Percentiles rank a stretch among this genome's conserved stretches.
Conservation (phyloP, 441 rosid species). For the Erodium moschatum region DNA sequence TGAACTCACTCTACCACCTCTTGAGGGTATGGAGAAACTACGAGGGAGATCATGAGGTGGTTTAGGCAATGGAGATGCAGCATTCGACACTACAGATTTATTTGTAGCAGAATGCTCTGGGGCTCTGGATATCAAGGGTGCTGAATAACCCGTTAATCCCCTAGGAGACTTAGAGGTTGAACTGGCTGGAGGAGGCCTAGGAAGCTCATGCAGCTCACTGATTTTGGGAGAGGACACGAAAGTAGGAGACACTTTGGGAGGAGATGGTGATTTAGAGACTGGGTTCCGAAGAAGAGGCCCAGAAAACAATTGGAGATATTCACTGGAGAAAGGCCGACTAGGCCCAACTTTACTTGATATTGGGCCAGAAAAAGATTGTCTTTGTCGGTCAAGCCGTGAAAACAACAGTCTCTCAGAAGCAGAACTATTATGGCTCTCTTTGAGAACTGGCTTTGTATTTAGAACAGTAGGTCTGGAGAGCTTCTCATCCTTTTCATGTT, state of each 20-base stretch:
- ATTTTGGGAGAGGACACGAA: slow-evolving; percentile 51
- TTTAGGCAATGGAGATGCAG: slow-evolving; percentile 52
- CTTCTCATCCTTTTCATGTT: slow-evolving; percentile 34
- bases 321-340: slow-evolving; percentile 30
- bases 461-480: slow-evolving; percentile 26
- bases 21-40: slow-evolving; percentile 63
- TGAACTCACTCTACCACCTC: slow-evolving; percentile 33
- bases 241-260: slow-evolving; percentile 46
- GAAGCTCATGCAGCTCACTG: slow-evolving; percentile 77
- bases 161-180: slow-evolving; percentile 30
- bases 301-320: slow-evolving; percentile 46
- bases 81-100: slow-evolving; percentile 24
- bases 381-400: slow-evolving; percentile 33
- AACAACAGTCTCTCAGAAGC: slow-evolving; percentile 37
- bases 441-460: slow-evolving; percentile 34
- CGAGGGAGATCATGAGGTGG: slow-evolving; percentile 41
- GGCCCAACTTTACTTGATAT: slow-evolving; percentile 35
- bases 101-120: slow-evolving; percentile 29
- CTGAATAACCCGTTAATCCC: slow-evolving; percentile 41
- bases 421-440: slow-evolving; percentile 47
- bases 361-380: slow-evolving; percentile 61
- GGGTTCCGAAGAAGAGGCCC: slow-evolving; percentile 59
- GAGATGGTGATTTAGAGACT: slow-evolving; percentile 30
- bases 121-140: slow-evolving; percentile 44
- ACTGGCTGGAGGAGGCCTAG: slow-evolving; percentile 45